Conservation (phyloP, 73 alveolate species). For the Tetrahymena thermophila region DNA sequence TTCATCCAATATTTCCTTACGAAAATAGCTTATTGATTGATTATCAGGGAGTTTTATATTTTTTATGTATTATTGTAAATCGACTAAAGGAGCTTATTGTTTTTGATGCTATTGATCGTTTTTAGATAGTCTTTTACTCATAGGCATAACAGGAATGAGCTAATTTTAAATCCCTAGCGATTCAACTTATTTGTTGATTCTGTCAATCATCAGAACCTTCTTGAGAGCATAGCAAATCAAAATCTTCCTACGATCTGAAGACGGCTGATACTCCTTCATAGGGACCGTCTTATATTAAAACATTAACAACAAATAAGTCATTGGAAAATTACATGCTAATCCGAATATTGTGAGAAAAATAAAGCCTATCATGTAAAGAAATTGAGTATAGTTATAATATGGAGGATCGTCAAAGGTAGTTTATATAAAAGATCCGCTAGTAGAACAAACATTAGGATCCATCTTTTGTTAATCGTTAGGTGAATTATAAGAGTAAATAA, state of each 20-base stretch:
- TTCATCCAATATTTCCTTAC: neutral
- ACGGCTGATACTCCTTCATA: neutral
- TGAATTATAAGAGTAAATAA: neutral
- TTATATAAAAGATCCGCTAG: neutral
- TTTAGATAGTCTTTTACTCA: neutral
- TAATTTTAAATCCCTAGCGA: neutral
- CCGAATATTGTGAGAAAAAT: neutral
- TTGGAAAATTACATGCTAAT: neutral
- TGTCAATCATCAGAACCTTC: neutral
- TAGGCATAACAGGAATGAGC: neutral
- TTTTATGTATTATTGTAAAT: neutral
- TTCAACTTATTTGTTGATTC: neutral
- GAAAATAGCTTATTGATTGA: neutral
- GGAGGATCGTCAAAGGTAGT: neutral
- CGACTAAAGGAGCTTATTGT: neutral
- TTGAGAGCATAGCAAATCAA: neutral
- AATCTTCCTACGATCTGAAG: neutral
- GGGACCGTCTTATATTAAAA: neutral
- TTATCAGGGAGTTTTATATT: neutral
- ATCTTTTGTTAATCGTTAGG: neutral
- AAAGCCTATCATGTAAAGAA: neutral
- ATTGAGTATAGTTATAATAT: neutral
- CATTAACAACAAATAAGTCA: neutral
- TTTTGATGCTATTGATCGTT: neutral
- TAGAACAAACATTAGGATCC: neutral